phyloP scores from a whole-genome alignment of 2,329 filamentous ascomycete species.

The Arthrobotrys iridis region DNA sequence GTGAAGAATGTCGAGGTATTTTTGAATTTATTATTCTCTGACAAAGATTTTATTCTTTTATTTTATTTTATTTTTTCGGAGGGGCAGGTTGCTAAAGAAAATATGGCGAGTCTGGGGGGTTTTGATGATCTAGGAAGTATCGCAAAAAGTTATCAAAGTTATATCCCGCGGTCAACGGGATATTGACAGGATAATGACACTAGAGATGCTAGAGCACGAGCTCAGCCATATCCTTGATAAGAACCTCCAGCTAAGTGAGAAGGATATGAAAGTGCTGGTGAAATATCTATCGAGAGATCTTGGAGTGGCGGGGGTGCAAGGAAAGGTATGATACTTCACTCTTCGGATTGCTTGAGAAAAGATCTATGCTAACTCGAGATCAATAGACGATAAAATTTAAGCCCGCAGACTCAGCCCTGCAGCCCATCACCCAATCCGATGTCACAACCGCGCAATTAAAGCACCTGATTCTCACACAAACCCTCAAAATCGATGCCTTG shows the following conservation, averaged over 20 bases:
- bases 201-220: conserved; percentile 70
- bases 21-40: too few species aligned
- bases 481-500: conserved; percentile 73
- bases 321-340: conserved; percentile 58
- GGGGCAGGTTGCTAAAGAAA: conserved; percentile 13
- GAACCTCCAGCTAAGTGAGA: conserved; percentile 67
- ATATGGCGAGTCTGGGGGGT: neutral
- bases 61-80: neutral
- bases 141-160: conserved; percentile 67
- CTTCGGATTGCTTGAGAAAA: neutral
- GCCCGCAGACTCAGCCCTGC: conserved; percentile 63
- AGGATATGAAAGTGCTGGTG: conserved; percentile 76
- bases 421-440: conserved; percentile 78
- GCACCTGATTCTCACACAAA: conserved; percentile 75
- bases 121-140: conserved; percentile 64
- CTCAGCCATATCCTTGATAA: conserved; percentile 67
- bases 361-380: conserved; percentile 65
- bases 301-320: conserved; percentile 65
- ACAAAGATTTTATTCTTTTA: too few species aligned
- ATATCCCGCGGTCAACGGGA: conserved; percentile 64
- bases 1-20: conserved; percentile 70
- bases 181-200: conserved; percentile 75
- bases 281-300: conserved; percentile 76
- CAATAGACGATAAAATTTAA: conserved; percentile 81
- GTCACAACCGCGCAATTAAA: conserved; percentile 81